These are phyloP conservation scores for Solanum virginianum DNA, from an alignment of 257 asterid genomes.

Conservation along the genomic window DNA sequence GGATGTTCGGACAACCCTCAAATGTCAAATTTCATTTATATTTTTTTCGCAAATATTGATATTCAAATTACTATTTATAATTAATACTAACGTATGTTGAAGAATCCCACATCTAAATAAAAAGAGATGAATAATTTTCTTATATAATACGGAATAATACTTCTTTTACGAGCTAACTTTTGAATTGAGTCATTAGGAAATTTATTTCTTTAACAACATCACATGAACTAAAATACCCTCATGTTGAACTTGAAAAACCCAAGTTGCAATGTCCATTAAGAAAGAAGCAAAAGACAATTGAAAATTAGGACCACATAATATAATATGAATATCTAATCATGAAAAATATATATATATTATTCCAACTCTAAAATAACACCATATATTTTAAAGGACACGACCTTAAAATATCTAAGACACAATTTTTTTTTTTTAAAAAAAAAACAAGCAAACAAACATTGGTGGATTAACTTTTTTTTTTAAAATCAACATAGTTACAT, in stretches of 20 bases:
- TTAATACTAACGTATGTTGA: background rate
- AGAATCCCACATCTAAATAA: background rate
- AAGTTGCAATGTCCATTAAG: background rate
- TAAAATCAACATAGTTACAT: background rate
- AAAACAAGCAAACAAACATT: too few species aligned
- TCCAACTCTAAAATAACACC: background rate
- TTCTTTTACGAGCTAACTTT: background rate
- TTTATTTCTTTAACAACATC: background rate
- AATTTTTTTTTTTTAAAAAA: background rate
- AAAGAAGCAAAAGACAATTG: background rate
- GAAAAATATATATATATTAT: background rate
- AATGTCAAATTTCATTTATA: background rate
- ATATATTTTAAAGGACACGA: background rate
- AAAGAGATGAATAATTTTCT: background rate
- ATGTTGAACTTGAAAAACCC: background rate
- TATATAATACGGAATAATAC: fast-evolving
- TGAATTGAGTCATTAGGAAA: fast-evolving
- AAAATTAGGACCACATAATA: background rate
- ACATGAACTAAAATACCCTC: background rate
- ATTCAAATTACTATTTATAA: background rate
- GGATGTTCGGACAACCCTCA: background rate
- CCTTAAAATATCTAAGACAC: background rate
- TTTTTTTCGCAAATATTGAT: background rate
- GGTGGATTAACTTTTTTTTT: background rate
- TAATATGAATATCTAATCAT: conserved; percentile 60